A percentile compares a stretch with the other conserved stretches of the same genome.
These are phyloP conservation scores for Ajuga reptans DNA, from an alignment of 305 asterid genomes.

Conservation along the genomic window DNA sequence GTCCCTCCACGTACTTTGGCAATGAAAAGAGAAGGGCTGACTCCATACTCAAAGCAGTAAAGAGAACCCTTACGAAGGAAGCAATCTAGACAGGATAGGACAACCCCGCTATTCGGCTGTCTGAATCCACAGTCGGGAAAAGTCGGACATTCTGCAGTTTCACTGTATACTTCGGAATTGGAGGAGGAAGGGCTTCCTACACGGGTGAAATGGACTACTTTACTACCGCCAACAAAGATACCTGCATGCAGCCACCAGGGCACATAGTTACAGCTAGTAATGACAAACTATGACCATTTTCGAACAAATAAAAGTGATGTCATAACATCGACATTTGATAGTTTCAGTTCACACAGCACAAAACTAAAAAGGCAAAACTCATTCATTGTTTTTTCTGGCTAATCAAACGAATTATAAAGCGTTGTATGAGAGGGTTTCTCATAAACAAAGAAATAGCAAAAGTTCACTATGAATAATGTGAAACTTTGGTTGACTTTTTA, in stretches of 20 bases:
- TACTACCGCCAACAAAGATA: conserved; percentile 65
- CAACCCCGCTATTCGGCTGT: conserved; percentile 54
- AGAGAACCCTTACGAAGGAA: conserved; percentile 58
- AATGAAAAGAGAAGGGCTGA: conserved; percentile 40
- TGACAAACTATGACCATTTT: neutral
- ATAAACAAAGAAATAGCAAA: neutral
- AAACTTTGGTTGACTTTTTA: too few relatives aligned
- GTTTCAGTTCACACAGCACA: neutral
- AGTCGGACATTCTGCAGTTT: conserved; percentile 43
- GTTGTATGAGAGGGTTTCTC: too few relatives aligned
- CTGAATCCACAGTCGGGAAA: conserved; percentile 78
- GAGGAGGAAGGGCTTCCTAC: conserved; percentile 33
- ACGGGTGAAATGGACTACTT: conserved; percentile 73
- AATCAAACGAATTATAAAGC: too few relatives aligned
- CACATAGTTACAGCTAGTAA: too few relatives aligned
- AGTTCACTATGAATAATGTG: neutral
- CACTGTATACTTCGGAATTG: conserved; percentile 25
- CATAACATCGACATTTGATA: neutral
- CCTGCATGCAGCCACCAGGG: conserved; percentile 27
- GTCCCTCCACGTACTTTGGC: conserved; percentile 76
- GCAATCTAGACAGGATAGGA: conserved; percentile 67
- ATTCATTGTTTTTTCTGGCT: too few relatives aligned
- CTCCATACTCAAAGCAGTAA: conserved; percentile 55
- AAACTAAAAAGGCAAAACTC: neutral
- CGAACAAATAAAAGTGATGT: neutral